Evolutionary conservation across 441 rosid genomes (phyloP), one percentile per base, ranked within the genome.

Genomic region (Adansonia rubrostipa): DNA sequence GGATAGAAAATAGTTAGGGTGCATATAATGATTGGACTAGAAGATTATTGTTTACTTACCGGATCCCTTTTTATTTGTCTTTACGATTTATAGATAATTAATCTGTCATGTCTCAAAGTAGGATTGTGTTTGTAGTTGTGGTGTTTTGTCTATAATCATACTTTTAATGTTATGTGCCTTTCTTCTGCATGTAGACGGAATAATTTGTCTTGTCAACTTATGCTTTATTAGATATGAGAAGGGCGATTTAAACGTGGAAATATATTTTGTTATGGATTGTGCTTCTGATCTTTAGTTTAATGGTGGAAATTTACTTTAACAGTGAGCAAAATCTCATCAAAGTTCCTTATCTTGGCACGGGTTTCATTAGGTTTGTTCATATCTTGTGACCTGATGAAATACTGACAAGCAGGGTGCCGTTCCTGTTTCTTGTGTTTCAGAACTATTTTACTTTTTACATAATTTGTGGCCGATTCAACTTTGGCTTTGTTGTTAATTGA

Each of bases 241-340:
- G 40, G 70, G 36, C 51, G 1, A 15, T 57, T 22, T 42, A 73
- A 73, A 57, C 42, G 65, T 13, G 64, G 17, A 57, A 57, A 20
- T 57, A 6, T 42, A 13, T 7, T 72, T 19, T 73, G 6, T 73
- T 13, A 19, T 40, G 65, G 65, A 22, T 13, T 56, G 51, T 56
- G 76, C 57, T 72, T 72, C 33, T 72, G 75, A 54, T 72, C 33
- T 40, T 22, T 56, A 17, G 17, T 42, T 56, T 72, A 42, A 17
- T 17, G n/a, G 36, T 14, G 56, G 22, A 20, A 20, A 9, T 47
- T 69, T 20, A 13, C n/a, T 69, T 20, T 22, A 48, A 69, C 73
- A 48, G 6, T 4, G 4, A 69, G 54, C 10, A 92, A 89, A 82
- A 40, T 80, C 15, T 8, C 33, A 3, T 53, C 28, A 53, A 71